These are phyloP conservation scores for Nitzschia sp. DNA, from an alignment of 108 stramenopile species.

Conservation along the genomic window DNA sequence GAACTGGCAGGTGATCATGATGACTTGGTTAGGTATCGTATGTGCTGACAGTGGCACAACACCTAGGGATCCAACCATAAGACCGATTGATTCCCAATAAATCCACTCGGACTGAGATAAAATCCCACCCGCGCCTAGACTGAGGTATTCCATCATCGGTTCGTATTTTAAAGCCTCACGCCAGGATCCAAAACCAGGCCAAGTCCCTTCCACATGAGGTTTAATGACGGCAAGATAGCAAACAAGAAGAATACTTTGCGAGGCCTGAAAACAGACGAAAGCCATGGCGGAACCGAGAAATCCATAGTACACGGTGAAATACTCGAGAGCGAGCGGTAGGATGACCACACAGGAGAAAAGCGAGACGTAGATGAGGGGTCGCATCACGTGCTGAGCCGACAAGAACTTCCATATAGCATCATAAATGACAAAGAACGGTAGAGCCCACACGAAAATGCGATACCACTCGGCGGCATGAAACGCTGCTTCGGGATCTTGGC, in stretches of 20 bases:
- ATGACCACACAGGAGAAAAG: constrained; percentile 16
- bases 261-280: constrained; percentile 26
- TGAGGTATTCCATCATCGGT: constrained; percentile 25
- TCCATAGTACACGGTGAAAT: constrained; percentile 18
- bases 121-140: constrained; percentile 36
- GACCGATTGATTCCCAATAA: constrained; percentile 42
- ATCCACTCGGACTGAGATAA: constrained; percentile 40
- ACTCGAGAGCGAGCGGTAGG: constrained; percentile 28
- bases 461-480: constrained; percentile 37
- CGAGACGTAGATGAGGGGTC: constrained; percentile 29
- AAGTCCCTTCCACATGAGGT: constrained; percentile 34
- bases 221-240: constrained; percentile 10
- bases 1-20: constrained; percentile 16
- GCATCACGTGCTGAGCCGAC: constrained; percentile 40
- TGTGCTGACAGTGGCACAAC: constrained; percentile 39
- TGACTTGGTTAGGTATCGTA: constrained; percentile 44
- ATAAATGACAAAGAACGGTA: constrained; percentile 36
- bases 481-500: constrained; percentile 35
- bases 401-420: constrained; percentile 35
- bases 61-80: constrained; percentile 42
- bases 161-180: constrained; percentile 17
- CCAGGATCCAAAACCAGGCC: constrained; percentile 33
- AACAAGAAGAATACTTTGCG: constrained; percentile 25
- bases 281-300: constrained; percentile 44
- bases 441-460: constrained; percentile 31